Evolutionary conservation across 345 rosid species (phyloP).

Genomic region (Kernera saxatilis): DNA sequence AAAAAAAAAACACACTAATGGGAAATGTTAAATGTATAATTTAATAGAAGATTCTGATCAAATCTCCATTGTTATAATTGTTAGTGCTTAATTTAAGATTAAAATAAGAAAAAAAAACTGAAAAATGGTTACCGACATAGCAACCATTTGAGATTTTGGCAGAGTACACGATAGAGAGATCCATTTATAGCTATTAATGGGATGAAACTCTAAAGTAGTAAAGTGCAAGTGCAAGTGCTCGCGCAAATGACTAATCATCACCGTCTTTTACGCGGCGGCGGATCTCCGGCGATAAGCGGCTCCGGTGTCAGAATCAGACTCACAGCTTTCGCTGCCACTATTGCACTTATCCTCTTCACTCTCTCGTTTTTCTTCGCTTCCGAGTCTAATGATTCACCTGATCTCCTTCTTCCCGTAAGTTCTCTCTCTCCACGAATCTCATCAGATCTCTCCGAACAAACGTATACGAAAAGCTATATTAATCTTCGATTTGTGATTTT

Average conservation of each 20-base stretch:
- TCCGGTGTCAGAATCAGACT: slow-evolving; percentile 34
- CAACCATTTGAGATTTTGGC: slow-evolving; percentile 4
- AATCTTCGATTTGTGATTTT: background rate
- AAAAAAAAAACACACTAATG: too few species aligned
- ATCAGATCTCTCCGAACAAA: background rate
- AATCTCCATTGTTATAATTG: background rate
- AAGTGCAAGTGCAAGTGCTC: background rate
- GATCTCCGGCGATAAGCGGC: slow-evolving; percentile 22
- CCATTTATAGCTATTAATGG: slow-evolving; percentile 9
- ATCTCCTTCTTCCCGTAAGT: slow-evolving; percentile 48
- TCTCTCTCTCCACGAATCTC: background rate
- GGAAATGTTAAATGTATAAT: too few species aligned
- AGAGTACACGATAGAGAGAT: background rate
- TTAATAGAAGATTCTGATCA: background rate
- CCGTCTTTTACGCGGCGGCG: slow-evolving; percentile 37
- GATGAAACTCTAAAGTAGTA: background rate
- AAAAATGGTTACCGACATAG: slow-evolving; percentile 15
- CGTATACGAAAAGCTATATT: background rate
- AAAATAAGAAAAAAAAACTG: background rate
- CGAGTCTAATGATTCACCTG: slow-evolving; percentile 37
- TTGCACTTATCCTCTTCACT: slow-evolving; percentile 43
- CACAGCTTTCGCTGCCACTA: slow-evolving; percentile 38
- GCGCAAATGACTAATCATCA: slow-evolving; percentile 48
- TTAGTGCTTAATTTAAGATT: background rate
- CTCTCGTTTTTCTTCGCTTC: slow-evolving; percentile 49